Evolutionary conservation across 768 basidiomycete species (phyloP), one percentile per base, ranked within the genome.

Genomic region (Leccinum imitatum): DNA sequence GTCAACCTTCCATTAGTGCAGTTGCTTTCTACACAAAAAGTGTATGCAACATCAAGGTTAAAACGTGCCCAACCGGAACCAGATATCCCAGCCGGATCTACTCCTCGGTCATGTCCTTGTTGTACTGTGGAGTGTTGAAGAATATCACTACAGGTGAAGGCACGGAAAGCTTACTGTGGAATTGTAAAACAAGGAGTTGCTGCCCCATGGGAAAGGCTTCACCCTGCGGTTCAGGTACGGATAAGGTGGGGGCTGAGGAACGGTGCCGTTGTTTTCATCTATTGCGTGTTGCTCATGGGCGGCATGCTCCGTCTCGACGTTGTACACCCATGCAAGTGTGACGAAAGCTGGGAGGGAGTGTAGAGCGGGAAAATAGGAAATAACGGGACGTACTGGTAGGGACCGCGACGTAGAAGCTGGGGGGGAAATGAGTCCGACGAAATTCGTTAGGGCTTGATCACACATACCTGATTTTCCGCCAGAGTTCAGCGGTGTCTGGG

Each of bases 171-270:
- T 50, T 71, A 90, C 91, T 65, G 84, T 79, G 54, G 85, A 73
- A 72, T 91, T 93, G 79, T 82, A 94, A 81, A 94, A 94, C 17
- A 94, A 81, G 14, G 83, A 82, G 83, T 94, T 94, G 67, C 65
- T 74, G 23, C 92, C 92, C 92, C 92, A 94, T 19, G 92, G 92
- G 81, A 82, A 94, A 44, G 91, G 89, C 74, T 90, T 91, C 60
- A 72, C 72, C 61, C 92, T 80, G 67, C 79, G 83, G 78, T 93
- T 92, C 74, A 94, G 67, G 78, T 87, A 91, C 47, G 90, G 84
- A 68, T 85, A 94, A n/a, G 76, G 77, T 47, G 91, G 90, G 30
- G 80, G 74, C 63, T 87, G 83, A 58, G 90, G 89, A 55, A 91
- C 81, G 58, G 82, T 78, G 41, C 91, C 91, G 48, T 80, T 85